Conservation (phyloP, 1,284 basidiomycete species). For the Cryptococcus jaspeensis region DNA sequence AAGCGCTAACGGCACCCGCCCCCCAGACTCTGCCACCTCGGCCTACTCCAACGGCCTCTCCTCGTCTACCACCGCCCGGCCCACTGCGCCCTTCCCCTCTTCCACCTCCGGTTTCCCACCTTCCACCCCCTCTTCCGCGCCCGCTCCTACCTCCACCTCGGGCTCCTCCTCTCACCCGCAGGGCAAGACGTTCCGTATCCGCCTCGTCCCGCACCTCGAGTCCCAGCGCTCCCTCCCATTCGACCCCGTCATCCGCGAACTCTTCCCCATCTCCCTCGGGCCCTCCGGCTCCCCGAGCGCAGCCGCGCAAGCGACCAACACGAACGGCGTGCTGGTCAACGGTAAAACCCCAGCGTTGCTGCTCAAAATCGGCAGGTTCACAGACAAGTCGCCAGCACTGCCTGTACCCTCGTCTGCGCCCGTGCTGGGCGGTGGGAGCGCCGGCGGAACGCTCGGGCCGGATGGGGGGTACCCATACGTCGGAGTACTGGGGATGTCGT, state of each 20-base stretch:
- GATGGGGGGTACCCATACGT: background rate
- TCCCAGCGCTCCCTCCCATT: constrained; percentile 84
- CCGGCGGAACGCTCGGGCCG: constrained; percentile 5
- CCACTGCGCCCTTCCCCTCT: background rate
- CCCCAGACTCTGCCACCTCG: background rate
- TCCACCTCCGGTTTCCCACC: background rate
- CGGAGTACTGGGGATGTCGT: background rate
- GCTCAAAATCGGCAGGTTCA: constrained; percentile 88
- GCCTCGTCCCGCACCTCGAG: constrained; percentile 93
- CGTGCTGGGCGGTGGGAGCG: constrained; percentile 7
- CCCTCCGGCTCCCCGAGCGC: constrained; percentile 51
- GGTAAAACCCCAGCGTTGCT: constrained; percentile 58
- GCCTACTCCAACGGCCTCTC: background rate
- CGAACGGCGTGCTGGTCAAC: constrained; percentile 27
- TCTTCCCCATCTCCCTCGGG: constrained; percentile 51
- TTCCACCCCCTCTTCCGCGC: background rate
- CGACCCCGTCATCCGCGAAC: constrained; percentile 83
- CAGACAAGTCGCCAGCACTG: constrained; percentile 57
- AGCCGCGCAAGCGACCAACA: constrained; percentile 29
- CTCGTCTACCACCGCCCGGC: background rate
- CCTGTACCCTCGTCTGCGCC: constrained; percentile 8
- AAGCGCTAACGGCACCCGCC: no score
- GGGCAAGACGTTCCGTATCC: constrained; percentile 55
- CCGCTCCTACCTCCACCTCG: background rate
- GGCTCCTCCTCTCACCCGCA: constrained; percentile 1